Percentiles rank a stretch among this genome's conserved stretches.
Conservation (phyloP, 2,329 filamentous ascomycete species). For the Botryotinia calthae region DNA sequence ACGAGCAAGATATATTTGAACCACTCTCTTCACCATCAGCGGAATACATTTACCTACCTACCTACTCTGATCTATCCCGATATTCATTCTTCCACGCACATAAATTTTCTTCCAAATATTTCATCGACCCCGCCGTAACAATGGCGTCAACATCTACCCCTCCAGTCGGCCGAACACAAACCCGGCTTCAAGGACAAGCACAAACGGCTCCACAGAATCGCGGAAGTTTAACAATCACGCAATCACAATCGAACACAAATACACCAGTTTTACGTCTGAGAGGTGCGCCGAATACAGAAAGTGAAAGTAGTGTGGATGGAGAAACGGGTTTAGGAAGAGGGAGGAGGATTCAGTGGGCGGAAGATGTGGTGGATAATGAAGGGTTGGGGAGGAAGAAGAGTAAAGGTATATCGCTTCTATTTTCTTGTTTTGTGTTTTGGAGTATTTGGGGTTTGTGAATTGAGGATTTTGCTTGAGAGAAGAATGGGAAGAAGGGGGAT, state of each 20-base stretch:
- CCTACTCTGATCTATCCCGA: neutral
- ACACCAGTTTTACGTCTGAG: constrained; percentile 34
- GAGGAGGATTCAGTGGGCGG: constrained; percentile 83
- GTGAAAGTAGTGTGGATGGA: constrained; percentile 7
- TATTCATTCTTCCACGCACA: neutral
- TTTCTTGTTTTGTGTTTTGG: neutral
- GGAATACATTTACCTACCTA: neutral
- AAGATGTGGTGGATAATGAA: constrained; percentile 93
- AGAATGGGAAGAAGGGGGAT: neutral
- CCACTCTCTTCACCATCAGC: neutral
- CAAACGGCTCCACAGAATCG: neutral
- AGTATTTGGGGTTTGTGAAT: neutral
- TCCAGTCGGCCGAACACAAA: neutral
- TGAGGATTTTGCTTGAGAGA: neutral
- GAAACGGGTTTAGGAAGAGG: constrained; percentile 21
- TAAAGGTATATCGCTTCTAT: constrained; percentile 64
- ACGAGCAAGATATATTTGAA: neutral
- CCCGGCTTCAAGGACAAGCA: neutral
- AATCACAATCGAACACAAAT: constrained; percentile 11
- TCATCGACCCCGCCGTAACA: neutral
- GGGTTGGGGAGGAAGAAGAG: constrained; percentile 90
- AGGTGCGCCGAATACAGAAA: constrained; percentile 29
- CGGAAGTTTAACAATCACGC: neutral
- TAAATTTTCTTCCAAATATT: neutral
- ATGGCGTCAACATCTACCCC: neutral